Conservation (phyloP, 768 basidiomycete genomes). For the Grammothele lineata region DNA sequence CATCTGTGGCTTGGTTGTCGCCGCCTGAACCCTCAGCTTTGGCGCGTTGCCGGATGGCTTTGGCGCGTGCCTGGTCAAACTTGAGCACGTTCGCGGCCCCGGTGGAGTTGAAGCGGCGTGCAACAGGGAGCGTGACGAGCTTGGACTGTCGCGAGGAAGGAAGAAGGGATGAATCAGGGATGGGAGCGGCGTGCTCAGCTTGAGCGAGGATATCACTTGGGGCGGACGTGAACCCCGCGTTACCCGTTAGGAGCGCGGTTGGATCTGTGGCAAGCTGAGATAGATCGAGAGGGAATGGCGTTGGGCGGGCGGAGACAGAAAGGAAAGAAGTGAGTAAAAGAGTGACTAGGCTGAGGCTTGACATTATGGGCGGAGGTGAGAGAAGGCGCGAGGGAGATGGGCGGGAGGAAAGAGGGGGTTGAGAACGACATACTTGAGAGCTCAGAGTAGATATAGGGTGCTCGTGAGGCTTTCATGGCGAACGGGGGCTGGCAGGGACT, state of each 20-base stretch:
- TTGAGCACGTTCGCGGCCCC: slow-evolving; percentile 15
- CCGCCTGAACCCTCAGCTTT: not conserved
- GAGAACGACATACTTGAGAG: no score
- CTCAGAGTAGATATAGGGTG: no score
- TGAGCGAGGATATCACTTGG: no score
- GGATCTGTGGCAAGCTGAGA: no score
- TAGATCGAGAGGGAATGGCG: not conserved
- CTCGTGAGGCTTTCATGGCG: no score
- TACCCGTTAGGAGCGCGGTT: not conserved
- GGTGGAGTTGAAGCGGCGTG: slow-evolving; percentile 16
- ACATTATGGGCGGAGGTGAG: not conserved
- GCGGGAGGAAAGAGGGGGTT: not conserved
- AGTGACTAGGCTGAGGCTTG: slow-evolving; percentile 13
- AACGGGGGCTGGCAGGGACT: no score
- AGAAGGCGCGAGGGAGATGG: not conserved
- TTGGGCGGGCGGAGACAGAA: not conserved
- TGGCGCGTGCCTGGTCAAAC: slow-evolving; percentile 19
- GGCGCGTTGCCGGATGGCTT: slow-evolving; percentile 7
- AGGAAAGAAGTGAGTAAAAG: slow-evolving; percentile 6
- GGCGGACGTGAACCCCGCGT: not conserved
- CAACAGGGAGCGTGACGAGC: slow-evolving; percentile 13
- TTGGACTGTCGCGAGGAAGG: not conserved
- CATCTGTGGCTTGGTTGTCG: no score
- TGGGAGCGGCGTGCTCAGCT: no score
- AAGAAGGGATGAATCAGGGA: no score